phyloP scores from a whole-genome alignment of 805 yeast genomes.

The Kodamaea hsintzibuensis region DNA sequence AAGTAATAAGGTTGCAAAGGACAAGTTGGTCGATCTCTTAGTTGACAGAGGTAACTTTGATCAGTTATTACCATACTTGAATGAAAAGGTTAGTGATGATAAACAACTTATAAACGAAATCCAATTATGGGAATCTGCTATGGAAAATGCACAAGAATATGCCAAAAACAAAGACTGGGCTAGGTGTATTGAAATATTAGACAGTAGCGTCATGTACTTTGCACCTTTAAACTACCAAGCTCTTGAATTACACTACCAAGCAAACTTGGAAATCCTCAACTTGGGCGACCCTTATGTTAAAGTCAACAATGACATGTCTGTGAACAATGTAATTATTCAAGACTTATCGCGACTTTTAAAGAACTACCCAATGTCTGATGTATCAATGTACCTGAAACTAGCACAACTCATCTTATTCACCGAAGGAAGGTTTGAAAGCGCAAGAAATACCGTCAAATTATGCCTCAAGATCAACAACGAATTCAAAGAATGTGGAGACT shows the following conservation, averaged over 20 bases:
- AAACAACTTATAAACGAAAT: slow-evolving; percentile 15
- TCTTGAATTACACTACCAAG: slow-evolving; percentile 31
- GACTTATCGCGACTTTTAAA: slow-evolving; percentile 29
- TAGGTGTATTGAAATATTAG: slow-evolving; percentile 28
- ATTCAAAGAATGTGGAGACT: slow-evolving; percentile 53
- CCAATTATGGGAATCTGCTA: slow-evolving; percentile 18
- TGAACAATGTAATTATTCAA: slow-evolving; percentile 19
- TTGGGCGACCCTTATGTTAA: slow-evolving; percentile 9
- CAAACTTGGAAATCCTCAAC: slow-evolving; percentile 17
- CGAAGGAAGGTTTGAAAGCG: slow-evolving; percentile 51
- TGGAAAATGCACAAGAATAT: slow-evolving; percentile 12
- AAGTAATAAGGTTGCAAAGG: slow-evolving; percentile 48
- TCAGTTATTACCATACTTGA: slow-evolving; percentile 4
- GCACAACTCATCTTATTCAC: slow-evolving; percentile 45
- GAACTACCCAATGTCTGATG: slow-evolving; percentile 26
- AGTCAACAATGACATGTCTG: slow-evolving; percentile 8
- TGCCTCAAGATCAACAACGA: slow-evolving; percentile 84
- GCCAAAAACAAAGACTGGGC: slow-evolving; percentile 19
- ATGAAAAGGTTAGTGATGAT: background rate
- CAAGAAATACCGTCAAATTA: slow-evolving; percentile 54
- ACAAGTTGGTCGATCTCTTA: slow-evolving; percentile 49
- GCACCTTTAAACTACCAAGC: slow-evolving; percentile 46
- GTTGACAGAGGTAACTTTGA: slow-evolving; percentile 54
- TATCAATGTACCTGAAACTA: slow-evolving; percentile 24
- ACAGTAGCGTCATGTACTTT: slow-evolving; percentile 25